These are phyloP conservation scores for Globisporangium sylvaticum DNA, from an alignment of 352 stramenopile genomes.

Conservation along the genomic window DNA sequence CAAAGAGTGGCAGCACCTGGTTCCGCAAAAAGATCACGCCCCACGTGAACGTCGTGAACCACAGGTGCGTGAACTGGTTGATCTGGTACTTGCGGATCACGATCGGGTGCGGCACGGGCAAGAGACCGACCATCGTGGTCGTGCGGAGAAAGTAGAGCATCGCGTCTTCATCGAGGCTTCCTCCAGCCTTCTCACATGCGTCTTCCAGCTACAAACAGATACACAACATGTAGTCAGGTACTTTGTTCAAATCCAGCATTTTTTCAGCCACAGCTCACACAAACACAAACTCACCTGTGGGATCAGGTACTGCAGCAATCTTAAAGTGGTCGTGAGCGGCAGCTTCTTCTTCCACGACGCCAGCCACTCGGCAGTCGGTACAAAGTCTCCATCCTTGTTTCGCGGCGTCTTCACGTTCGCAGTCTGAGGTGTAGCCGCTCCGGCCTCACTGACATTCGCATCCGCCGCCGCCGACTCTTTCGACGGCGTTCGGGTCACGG, in stretches of 20 bases:
- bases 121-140: conserved; percentile 98
- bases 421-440: neutral
- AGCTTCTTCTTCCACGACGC: conserved; percentile 92
- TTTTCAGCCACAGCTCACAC: too few relatives aligned
- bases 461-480: conserved; percentile 7
- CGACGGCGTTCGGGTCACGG: neutral
- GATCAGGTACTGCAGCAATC: conserved; percentile 93
- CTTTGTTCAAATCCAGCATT: neutral
- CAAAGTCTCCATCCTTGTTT: conserved; percentile 58
- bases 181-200: conserved; percentile 67
- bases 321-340: conserved; percentile 93
- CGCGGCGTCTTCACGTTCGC: conserved; percentile 24
- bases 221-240: neutral
- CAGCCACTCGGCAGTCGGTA: conserved; percentile 93
- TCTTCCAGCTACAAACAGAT: conserved; percentile 47
- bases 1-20: conserved; percentile 95
- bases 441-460: conserved; percentile 11
- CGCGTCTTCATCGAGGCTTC: conserved; percentile 92
- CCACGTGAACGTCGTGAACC: conserved; percentile 99
- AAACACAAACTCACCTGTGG: conserved; percentile 57
- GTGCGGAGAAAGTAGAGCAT: conserved; percentile 96
- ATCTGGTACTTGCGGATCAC: conserved; percentile 99
- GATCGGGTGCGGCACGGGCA: conserved; percentile 96
- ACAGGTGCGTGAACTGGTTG: conserved; percentile 98
- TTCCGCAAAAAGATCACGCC: conserved; percentile 98